These are phyloP conservation scores for Fraxinus nigra DNA, from an alignment of 305 asterid species.

Conservation along the genomic window DNA sequence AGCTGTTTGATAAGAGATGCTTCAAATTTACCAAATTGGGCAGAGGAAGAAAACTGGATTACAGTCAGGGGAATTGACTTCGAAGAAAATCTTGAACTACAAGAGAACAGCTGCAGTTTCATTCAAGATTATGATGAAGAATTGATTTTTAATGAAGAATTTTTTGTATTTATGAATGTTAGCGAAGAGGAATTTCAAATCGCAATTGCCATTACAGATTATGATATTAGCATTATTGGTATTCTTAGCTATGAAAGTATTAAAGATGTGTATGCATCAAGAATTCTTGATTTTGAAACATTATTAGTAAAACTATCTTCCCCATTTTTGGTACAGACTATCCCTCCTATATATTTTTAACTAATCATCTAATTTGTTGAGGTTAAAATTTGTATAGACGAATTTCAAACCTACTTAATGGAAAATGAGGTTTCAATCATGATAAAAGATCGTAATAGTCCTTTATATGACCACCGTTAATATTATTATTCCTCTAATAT, in stretches of 20 bases:
- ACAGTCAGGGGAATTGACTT: constrained; percentile 43
- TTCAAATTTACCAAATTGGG: constrained; percentile 33
- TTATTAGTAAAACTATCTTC: background rate
- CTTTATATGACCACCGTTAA: no score
- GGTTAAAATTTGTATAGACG: no score
- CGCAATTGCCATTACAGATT: constrained; percentile 13
- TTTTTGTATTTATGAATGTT: background rate
- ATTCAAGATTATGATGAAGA: constrained; percentile 4
- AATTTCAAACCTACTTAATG: no score
- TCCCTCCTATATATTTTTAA: background rate
- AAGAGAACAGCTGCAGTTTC: background rate
- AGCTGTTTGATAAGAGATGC: constrained; percentile 33
- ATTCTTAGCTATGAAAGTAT: background rate
- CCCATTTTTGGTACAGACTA: background rate
- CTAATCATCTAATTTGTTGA: background rate
- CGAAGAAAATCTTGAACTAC: constrained; percentile 31
- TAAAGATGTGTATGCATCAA: constrained; percentile 14
- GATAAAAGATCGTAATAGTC: no score
- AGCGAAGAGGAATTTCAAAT: constrained; percentile 17
- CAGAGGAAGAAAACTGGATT: constrained; percentile 59
- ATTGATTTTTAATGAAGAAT: constrained; percentile 11
- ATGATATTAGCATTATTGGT: constrained; percentile 16
- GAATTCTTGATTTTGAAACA: constrained; percentile 18
- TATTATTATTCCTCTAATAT: no score
- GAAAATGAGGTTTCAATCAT: no score